Conservation (phyloP, 1,284 basidiomycete species). For the Puccinia coronata region DNA sequence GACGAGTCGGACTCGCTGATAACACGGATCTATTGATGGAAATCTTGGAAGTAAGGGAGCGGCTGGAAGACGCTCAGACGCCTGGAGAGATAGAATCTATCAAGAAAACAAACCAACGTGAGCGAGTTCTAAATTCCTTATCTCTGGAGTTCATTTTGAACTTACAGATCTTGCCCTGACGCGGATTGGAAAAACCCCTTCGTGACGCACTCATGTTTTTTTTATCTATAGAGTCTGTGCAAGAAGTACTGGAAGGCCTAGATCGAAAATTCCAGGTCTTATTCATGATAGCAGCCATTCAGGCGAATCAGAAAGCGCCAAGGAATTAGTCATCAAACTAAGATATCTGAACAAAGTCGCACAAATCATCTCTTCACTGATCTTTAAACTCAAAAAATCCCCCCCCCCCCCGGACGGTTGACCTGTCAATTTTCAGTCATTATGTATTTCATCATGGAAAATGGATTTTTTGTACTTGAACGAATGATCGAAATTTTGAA, state of each 20-base stretch:
- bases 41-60: constrained; percentile 79
- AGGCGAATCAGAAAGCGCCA: background rate
- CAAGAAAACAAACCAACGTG: constrained; percentile 67
- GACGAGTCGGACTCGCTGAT: constrained; percentile 66
- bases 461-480: background rate
- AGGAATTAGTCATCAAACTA: constrained; percentile 15
- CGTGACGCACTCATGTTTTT: background rate
- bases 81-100: constrained; percentile 65
- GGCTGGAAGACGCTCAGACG: constrained; percentile 68
- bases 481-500: background rate
- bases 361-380: constrained; percentile 25
- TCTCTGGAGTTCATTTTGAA: background rate
- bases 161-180: background rate
- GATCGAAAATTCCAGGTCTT: background rate
- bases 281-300: background rate
- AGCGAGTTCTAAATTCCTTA: constrained; percentile 53
- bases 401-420: background rate
- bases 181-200: background rate
- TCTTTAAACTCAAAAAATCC: no score
- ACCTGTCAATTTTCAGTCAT: background rate
- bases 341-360: constrained; percentile 21
- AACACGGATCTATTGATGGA: constrained; percentile 74
- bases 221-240: constrained; percentile 6
- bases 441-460: background rate
- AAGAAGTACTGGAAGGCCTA: background rate